Conservation (phyloP, 2,329 filamentous ascomycete genomes). For the Nemania sp. region DNA sequence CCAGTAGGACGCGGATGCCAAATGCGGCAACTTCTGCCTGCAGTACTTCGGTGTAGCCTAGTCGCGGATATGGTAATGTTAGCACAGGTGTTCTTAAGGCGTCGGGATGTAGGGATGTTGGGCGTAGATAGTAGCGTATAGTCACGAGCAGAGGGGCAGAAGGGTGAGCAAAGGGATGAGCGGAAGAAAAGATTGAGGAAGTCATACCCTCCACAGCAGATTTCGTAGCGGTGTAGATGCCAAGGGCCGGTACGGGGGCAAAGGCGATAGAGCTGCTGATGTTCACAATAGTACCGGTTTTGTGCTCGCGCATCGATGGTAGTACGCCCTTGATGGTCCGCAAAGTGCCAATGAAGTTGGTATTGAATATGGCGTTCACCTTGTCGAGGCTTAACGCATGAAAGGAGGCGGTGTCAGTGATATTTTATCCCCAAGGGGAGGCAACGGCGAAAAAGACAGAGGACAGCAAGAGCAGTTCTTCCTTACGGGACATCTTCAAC, state of each 20-base stretch:
- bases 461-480: no score
- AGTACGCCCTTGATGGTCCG: constrained; percentile 34
- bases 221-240: constrained; percentile 34
- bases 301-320: constrained; percentile 36
- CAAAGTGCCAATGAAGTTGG: constrained; percentile 34
- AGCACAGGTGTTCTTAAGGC: not conserved
- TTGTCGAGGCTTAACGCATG: constrained; percentile 27
- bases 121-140: not conserved
- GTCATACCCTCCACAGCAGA: constrained; percentile 32
- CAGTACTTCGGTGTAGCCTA: constrained; percentile 34
- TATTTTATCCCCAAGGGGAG: no score
- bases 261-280: constrained; percentile 31
- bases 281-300: constrained; percentile 39
- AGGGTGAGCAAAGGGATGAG: not conserved
- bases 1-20: constrained; percentile 34
- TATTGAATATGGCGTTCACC: constrained; percentile 33
- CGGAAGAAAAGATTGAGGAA: not conserved
- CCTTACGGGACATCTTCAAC: constrained; percentile 34
- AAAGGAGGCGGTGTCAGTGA: constrained; percentile 9
- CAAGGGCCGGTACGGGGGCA: constrained; percentile 26
- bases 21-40: constrained; percentile 33
- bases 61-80: not conserved
- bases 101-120: not conserved
- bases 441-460: not conserved
- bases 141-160: not conserved